Base-by-base conservation (phyloP, 371 early-diverging fungal species). In the Furculomyces boomerangus region DNA sequence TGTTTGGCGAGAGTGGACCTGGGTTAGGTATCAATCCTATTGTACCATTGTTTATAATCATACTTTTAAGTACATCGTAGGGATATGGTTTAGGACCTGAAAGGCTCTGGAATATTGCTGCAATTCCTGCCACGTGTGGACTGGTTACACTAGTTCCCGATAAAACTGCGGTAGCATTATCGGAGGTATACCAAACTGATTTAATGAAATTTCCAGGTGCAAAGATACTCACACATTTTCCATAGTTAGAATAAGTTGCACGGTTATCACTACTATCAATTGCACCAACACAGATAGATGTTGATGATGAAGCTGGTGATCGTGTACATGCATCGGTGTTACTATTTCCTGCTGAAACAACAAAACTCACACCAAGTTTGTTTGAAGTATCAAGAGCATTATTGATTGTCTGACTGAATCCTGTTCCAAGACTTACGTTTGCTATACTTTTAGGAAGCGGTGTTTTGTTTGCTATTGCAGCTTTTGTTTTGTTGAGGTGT, bases 71-170 rank as follows among this genome's bases (percentile, higher is more conserved):
- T n/a, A n/a, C n/a, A n/a, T n/a, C n/a, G n/a, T n/a, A n/a, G n/a
- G n/a, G n/a, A n/a, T n/a, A n/a, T n/a, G n/a, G n/a, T n/a, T n/a
- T n/a, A n/a, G n/a, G n/a, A n/a, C n/a, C n/a, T n/a, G n/a, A n/a
- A n/a, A n/a, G n/a, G n/a, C 39, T n/a, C 39, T 86, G 73, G 71
- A 81, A 83, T 64, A 88, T 80, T 43, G 98, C 98, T 52, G 93
- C 80, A 41, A 93, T 75, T 54, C 99, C 99, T 60, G 88, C 81
- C 47, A 94, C 95, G 66, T 99, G 99, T 24, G 99, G 99, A 8
- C 90, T 76, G 31, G 99, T 99, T 99, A 99, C 99, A 35, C 92
- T 89, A 13, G 99, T 99, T 52, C 99, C 99, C 41, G 93, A 92
- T 61, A 93, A 90, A 30, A 84, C 84, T 72, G 87, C 89, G 64